These are phyloP conservation scores for Kregervanrija delftensis DNA, from an alignment of 805 yeast species.

Conservation along the genomic window DNA sequence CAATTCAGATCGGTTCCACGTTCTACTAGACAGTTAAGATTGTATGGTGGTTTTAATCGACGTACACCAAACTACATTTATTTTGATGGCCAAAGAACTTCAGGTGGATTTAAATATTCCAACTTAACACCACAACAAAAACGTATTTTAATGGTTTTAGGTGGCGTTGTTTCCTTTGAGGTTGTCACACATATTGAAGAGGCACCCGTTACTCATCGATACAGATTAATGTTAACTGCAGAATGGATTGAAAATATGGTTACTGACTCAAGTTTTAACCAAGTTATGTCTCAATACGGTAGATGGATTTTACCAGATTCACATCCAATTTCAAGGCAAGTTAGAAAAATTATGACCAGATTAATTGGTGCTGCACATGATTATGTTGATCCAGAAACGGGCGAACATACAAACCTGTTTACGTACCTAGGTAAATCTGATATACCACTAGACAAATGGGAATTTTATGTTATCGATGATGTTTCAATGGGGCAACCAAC, in stretches of 20 bases:
- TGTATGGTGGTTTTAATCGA: too few relatives aligned
- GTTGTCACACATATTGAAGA: slow-evolving; percentile 55
- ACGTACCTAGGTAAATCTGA: slow-evolving; percentile 17
- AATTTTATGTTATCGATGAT: slow-evolving; percentile 69
- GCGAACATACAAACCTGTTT: slow-evolving; percentile 20
- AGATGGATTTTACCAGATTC: slow-evolving; percentile 49
- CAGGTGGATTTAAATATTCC: neutral
- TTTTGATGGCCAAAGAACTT: slow-evolving; percentile 13
- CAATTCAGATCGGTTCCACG: too few relatives aligned
- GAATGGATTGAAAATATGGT: slow-evolving; percentile 53
- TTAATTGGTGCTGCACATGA: slow-evolving; percentile 53
- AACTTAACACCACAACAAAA: slow-evolving; percentile 8
- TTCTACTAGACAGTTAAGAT: too few relatives aligned
- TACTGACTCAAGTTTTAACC: slow-evolving; percentile 59
- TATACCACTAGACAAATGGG: slow-evolving; percentile 49
- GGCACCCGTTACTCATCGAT: slow-evolving; percentile 77
- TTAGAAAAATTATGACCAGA: slow-evolving; percentile 55
- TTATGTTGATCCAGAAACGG: slow-evolving; percentile 28
- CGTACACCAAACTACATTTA: slow-evolving; percentile 15
- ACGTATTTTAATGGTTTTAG: slow-evolving; percentile 7
- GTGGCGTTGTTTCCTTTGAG: slow-evolving; percentile 18
- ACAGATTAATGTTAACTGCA: slow-evolving; percentile 66
- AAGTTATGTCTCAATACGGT: slow-evolving; percentile 49
- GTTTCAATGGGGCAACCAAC: slow-evolving; percentile 51
- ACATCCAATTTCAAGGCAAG: slow-evolving; percentile 53